These are phyloP conservation scores for Globisporangium polare DNA, from an alignment of 352 stramenopile species.

Conservation along the genomic window DNA sequence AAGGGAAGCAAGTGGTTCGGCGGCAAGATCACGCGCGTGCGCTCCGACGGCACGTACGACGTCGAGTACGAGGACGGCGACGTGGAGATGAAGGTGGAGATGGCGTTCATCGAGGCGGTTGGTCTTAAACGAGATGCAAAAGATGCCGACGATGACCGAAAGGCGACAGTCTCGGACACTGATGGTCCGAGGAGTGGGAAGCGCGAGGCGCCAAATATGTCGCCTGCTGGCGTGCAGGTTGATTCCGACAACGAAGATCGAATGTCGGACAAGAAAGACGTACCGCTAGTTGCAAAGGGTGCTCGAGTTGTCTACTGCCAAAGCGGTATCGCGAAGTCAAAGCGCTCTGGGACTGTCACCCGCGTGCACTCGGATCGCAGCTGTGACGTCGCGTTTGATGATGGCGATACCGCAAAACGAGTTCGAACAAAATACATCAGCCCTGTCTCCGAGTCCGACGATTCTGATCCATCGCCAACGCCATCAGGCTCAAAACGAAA, in stretches of 20 bases:
- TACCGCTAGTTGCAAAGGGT: slow-evolving; percentile 18
- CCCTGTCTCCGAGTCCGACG: slow-evolving; percentile 29
- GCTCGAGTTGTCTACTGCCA: slow-evolving; percentile 37
- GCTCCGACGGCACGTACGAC: slow-evolving; percentile 64
- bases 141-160: background rate
- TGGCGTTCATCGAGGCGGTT: slow-evolving; percentile 20
- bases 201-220: background rate
- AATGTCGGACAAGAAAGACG: background rate
- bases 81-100: slow-evolving; percentile 32
- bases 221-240: too few species aligned
- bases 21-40: slow-evolving; percentile 52
- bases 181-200: background rate
- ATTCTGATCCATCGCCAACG: slow-evolving; percentile 16
- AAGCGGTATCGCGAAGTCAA: slow-evolving; percentile 23
- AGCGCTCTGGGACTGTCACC: slow-evolving; percentile 27
- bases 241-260: background rate
- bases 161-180: background rate
- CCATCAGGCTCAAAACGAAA: background rate
- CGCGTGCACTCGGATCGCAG: slow-evolving; percentile 48
- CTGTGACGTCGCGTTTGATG: slow-evolving; percentile 57
- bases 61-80: slow-evolving; percentile 65
- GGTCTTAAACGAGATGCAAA: background rate
- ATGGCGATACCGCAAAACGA: slow-evolving; percentile 40
- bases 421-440: slow-evolving; percentile 25
- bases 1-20: slow-evolving; percentile 54